Base-by-base conservation (phyloP, 176 grass and related monocot species). In the bread wheat (Triticum aestivum) region DNA sequence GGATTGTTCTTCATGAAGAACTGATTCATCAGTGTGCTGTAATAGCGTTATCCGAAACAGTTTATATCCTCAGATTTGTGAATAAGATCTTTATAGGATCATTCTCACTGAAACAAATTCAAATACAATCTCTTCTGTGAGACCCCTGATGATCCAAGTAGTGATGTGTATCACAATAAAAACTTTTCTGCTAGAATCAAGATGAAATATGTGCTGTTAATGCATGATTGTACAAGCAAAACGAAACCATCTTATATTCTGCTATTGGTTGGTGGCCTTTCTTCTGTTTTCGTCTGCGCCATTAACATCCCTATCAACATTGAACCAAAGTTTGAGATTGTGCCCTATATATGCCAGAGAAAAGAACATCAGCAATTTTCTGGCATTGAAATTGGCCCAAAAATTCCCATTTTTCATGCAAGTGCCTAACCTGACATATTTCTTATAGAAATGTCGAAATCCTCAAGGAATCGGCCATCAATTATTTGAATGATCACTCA, bases 71-170 rank as follows among this genome's bases (percentile, higher is more conserved):
- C 8, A 12, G 1, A 38, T 71, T 77, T 78, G 49, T 84, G 35
- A 91, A 87, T 81, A 84, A 91, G 77, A 32, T 68, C 76, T 77
- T 69, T 82, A 77, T 35, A 39, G 49, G 69, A 69, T 86, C 66
- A 35, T 32, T 29, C 30, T 23, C 37, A 39, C 23, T 66, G 65
- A 21, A 17, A 17, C 1, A 64, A 23, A 42, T 54, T 33, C 54
- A 44, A 84, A 63, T 80, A 68, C 65, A 74, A 10, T 73, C 10
- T 4, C 9, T 32, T 58, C 4, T 27, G 3, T 37, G 69, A 77
- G 20, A 65, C 24, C 9, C 2, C 49, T 56, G 61, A 52, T 83
- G 24, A 56, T 52, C 34, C 29, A 21, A 29, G 6, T 73, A 49
- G 52, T 45, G 65, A 21, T 11, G 5, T 0, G 47, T 6, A 42